A percentile compares a stretch with the other conserved stretches of the same genome.
Evolutionary conservation across 2,329 filamentous ascomycete genomes (phyloP).

Genomic region (Stemphylium lycopersici): DNA sequence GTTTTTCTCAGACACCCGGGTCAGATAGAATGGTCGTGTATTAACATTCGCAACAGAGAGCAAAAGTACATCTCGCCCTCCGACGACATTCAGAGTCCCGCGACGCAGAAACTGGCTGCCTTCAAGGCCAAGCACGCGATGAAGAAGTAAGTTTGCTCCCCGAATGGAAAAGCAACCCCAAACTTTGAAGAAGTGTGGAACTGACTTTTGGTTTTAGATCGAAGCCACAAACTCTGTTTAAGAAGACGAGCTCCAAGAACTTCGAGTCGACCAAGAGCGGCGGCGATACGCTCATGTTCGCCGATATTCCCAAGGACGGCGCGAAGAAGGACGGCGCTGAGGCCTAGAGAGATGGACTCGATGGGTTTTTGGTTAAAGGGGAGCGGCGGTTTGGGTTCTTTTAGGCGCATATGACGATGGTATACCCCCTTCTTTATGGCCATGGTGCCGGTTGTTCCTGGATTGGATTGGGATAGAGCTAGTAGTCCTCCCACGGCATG

Average conservation of each 20-base stretch:
- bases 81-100: slow-evolving; percentile 88
- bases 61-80: slow-evolving; percentile 78
- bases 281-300: slow-evolving; percentile 41
- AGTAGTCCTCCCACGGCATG: background rate
- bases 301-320: slow-evolving; percentile 43
- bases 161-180: background rate
- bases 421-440: slow-evolving; percentile 9
- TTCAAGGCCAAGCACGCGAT: slow-evolving; percentile 80
- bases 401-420: background rate
- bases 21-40: background rate
- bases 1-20: slow-evolving; percentile 33
- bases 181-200: no score
- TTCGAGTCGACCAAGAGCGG: slow-evolving; percentile 44
- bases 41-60: slow-evolving; percentile 45
- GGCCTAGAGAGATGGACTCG: background rate
- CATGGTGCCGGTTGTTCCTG: background rate
- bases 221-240: slow-evolving; percentile 51
- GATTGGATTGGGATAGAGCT: background rate
- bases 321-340: slow-evolving; percentile 9
- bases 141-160: slow-evolving; percentile 63
- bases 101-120: slow-evolving; percentile 79
- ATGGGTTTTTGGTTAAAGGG: no score
- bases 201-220: slow-evolving; percentile 37
- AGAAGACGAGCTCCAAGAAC: slow-evolving; percentile 50
- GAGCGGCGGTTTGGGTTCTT: background rate